A percentile compares a stretch with the other conserved stretches of the same genome.
phyloP scores from a whole-genome alignment of 1,284 basidiomycete species.

The Ceratobasidium sp. region DNA sequence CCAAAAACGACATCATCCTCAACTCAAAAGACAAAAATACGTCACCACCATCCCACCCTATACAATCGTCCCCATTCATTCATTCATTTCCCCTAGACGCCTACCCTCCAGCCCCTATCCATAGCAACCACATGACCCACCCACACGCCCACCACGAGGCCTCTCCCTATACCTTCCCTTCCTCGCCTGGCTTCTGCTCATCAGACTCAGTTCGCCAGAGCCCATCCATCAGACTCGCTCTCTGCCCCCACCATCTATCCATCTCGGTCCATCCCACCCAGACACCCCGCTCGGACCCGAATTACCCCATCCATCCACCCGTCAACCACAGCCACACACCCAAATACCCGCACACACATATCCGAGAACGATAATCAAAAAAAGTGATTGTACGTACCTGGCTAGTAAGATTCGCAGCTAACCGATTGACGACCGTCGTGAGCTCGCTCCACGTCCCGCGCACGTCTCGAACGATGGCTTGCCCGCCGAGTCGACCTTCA shows the following conservation, averaged over 20 bases:
- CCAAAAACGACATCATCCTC: not conserved
- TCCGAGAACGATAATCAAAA: slow-evolving; percentile 23
- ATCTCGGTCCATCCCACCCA: no score
- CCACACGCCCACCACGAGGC: slow-evolving; percentile 28
- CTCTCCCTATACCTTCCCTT: not conserved
- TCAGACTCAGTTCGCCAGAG: no score
- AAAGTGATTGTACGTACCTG: slow-evolving; percentile 62
- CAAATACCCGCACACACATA: no score
- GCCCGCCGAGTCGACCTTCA: slow-evolving; percentile 92
- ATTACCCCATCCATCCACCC: no score
- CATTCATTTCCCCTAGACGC: no score
- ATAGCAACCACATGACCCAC: slow-evolving; percentile 10
- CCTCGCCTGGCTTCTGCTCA: no score
- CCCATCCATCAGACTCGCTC: not conserved
- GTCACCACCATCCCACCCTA: not conserved
- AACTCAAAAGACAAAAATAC: not conserved
- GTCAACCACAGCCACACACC: no score
- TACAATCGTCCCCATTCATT: no score
- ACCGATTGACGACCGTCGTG: slow-evolving; percentile 89
- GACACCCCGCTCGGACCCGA: no score
- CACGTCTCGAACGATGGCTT: slow-evolving; percentile 92
- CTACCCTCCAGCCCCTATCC: slow-evolving; percentile 26
- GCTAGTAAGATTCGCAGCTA: slow-evolving; percentile 94
- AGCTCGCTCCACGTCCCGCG: slow-evolving; percentile 96
- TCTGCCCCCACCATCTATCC: not conserved